Base-by-base conservation (phyloP, 306 rosid genomes). In the Cicer bijugum region DNA sequence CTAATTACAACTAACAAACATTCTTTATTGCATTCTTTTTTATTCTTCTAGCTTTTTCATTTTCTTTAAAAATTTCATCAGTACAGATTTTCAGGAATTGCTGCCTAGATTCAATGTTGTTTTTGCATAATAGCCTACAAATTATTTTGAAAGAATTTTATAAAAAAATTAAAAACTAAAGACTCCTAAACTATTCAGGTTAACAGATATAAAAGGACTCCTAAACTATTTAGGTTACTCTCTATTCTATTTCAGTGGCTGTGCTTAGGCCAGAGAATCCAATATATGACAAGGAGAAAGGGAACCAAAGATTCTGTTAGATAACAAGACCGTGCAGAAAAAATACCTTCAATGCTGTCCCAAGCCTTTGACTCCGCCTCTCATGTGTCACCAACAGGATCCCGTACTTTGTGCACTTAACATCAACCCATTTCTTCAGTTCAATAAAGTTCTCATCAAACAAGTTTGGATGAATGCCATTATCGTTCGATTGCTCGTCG, bases 381-480 rank as follows among this genome's bases (percentile, higher is more conserved):
- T 94, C 98, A 0, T 83, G 88, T 43, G 81, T 72, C 23, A 91
- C 96, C 56, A 86, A 77, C 67, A 94, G 94, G 62, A 85, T 84
- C 76, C 97, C 96, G 55, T 85, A 91, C 66, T 88, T 91, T 48
- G 85, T 62, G 72, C 95, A 82, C 81, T 89, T 94, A 68, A 87
- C 85, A 61, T 91, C 86, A 71, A 91, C 97, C 98, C 96, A 94
- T 83, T 88, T 94, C 84, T 88, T 86, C 75, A 94, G 85, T 71
- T 94, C 97, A 52, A 71, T 77, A 50, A 86, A 94, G 88, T 83
- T 94, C 79, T 87, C 91, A 67, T 88, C 92, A 80, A 94, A 94
- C 66, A 74, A 60, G 45, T 94, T 91, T 56, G 82, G 75, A 70
- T 9, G 80, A 46, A 17, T 43, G 47, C 69, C 77, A 63, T 84